Evolutionary conservation across 179 eudicot genomes (phyloP), one percentile per base, ranked within the genome.

Genomic region (Beta lomatogona): DNA sequence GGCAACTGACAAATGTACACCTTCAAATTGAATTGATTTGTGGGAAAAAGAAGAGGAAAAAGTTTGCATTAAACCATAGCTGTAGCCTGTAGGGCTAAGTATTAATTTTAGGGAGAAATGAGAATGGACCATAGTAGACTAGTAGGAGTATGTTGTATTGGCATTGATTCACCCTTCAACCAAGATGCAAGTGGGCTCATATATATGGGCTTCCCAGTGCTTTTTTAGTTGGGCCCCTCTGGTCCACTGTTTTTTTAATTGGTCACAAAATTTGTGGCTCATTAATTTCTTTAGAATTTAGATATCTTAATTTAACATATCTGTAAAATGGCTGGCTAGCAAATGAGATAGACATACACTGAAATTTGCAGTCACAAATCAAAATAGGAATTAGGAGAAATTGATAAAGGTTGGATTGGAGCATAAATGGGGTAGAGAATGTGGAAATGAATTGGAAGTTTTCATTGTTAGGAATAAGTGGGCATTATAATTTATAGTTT

Each of bases 311-410:
- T 19, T 12, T 25, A 11, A 4, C 1, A 19, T 72, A 52, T 21
- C 59, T 50, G 60, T 72, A 72, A 48, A 72, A 72, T 72, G 76
- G 76, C 76, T 72, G 76, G 76, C 58, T 72, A 25, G 76, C 60
- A 72, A 53, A 52, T 71, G 75, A 25, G 75, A 48, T 18, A 46
- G 19, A 72, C 57, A 52, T 19, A 25, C 21, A 72, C 60, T 52
- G 60, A 6, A 21, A 9, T 72, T 72, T 72, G 76, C 60, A 72
- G 76, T 53, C n/a, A 48, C 5, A 21, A 48, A 48, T 3, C 9
- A 48, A 6, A 9, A 48, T 48, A 1, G 41, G 41, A 36, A 36
- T 36, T 36, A 36, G 41, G 3, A 36, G 41, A 48, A 48, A 71
- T 71, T 48, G n/a, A 48, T 46, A 46, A 48, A 46, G 57, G 36